phyloP scores from a whole-genome alignment of 2,329 filamentous ascomycete species.

The Stachybotrys echinatus region DNA sequence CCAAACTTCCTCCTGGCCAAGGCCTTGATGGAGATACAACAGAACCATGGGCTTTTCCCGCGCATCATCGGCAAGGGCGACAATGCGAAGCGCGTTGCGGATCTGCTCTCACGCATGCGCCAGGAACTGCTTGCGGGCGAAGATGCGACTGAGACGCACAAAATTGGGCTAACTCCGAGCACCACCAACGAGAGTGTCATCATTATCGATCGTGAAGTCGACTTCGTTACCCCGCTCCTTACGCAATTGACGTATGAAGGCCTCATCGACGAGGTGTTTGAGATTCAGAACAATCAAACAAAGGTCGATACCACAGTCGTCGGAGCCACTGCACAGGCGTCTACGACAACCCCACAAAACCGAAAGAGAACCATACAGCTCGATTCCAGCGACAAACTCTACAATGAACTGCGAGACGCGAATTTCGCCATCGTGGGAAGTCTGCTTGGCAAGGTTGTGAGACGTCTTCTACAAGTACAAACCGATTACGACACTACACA shows the following conservation, averaged over 20 bases:
- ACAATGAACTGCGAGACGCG: conserved; percentile 78
- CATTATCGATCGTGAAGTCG: conserved; percentile 91
- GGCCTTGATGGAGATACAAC: conserved; percentile 91
- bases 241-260: conserved; percentile 97
- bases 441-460: conserved; percentile 83
- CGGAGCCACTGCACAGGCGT: conserved; percentile 62
- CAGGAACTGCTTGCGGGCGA: conserved; percentile 82
- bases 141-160: conserved; percentile 55
- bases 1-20: conserved; percentile 84
- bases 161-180: conserved; percentile 74
- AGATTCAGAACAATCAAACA: conserved; percentile 86
- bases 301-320: conserved; percentile 90
- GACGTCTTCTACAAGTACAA: conserved; percentile 76
- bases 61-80: conserved; percentile 94
- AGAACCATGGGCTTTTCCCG: conserved; percentile 87
- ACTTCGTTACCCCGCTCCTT: conserved; percentile 85
- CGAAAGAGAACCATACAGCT: conserved; percentile 83
- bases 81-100: conserved; percentile 82
- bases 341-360: conserved; percentile 51
- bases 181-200: conserved; percentile 85
- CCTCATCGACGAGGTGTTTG: conserved; percentile 87
- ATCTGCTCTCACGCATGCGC: conserved; percentile 84
- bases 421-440: conserved; percentile 95
- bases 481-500: conserved; percentile 88
- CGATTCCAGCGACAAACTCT: conserved; percentile 85